These are phyloP conservation scores for Rubia occidens DNA, from an alignment of 305 asterid genomes.

Conservation along the genomic window DNA sequence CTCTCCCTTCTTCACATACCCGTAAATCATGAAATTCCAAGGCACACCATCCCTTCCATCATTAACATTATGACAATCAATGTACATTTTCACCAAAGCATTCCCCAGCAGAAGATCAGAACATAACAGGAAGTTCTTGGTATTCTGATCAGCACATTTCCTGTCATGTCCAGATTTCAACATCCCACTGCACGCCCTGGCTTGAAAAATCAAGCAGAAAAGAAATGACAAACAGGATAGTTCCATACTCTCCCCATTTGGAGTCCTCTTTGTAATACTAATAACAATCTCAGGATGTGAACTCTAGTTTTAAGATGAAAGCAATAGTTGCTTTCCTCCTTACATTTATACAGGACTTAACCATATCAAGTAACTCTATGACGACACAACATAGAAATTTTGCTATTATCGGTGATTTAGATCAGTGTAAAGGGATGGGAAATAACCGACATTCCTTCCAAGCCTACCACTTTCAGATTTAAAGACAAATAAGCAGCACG, in stretches of 20 bases:
- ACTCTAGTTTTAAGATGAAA: neutral
- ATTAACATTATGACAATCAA: conserved; percentile 23
- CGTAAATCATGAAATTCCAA: conserved; percentile 25
- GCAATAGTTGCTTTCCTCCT: neutral
- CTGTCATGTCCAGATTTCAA: too few species aligned
- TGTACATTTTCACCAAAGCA: conserved; percentile 26
- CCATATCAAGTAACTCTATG: neutral
- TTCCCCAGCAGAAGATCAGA: conserved; percentile 22
- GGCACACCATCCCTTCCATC: conserved; percentile 23
- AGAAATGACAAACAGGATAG: neutral
- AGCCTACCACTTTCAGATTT: neutral
- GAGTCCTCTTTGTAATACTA: neutral
- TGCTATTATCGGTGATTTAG: neutral
- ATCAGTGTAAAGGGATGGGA: too few species aligned
- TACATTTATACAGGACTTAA: neutral
- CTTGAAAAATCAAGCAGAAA: neutral
- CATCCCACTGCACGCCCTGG: neutral
- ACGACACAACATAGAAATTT: neutral
- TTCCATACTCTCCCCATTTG: neutral
- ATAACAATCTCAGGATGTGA: neutral
- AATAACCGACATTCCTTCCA: neutral
- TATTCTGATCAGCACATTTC: too few species aligned
- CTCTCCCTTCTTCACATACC: conserved; percentile 25
- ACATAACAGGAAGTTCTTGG: too few species aligned
- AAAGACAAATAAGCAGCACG: neutral